These are phyloP conservation scores for Lasiodiplodia citricola DNA, from an alignment of 2,329 filamentous ascomycete species.

Conservation along the genomic window DNA sequence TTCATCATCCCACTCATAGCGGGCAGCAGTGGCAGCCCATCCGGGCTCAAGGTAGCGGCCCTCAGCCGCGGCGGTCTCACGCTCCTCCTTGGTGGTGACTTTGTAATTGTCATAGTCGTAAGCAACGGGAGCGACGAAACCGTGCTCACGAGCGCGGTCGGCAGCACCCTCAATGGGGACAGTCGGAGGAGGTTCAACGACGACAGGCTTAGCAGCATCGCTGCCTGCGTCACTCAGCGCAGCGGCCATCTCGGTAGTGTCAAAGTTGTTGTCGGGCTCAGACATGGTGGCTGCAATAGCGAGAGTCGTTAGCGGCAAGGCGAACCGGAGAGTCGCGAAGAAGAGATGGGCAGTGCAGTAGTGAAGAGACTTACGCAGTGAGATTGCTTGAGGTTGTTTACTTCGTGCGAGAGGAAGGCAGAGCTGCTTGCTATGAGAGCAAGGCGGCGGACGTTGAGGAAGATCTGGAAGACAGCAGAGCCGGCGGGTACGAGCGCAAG, in stretches of 20 bases:
- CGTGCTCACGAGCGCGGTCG: conserved; percentile 30
- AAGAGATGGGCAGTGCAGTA: background rate
- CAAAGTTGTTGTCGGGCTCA: conserved; percentile 22
- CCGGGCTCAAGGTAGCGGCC: conserved; percentile 18
- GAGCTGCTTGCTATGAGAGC: background rate
- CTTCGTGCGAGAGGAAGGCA: background rate
- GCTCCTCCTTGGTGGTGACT: conserved; percentile 29
- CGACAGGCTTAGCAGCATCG: conserved; percentile 34
- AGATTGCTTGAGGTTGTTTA: background rate
- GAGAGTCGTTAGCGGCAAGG: background rate
- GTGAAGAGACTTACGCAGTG: background rate
- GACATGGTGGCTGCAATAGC: conserved; percentile 11
- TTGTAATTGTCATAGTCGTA: conserved; percentile 56
- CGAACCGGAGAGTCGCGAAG: background rate
- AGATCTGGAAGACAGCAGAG: background rate
- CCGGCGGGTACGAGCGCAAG: background rate
- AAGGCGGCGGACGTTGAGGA: background rate
- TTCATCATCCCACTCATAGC: conserved; percentile 86
- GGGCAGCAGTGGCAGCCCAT: conserved; percentile 63
- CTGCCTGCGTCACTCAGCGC: conserved; percentile 31
- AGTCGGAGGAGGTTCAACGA: conserved; percentile 32
- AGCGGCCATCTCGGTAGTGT: conserved; percentile 31
- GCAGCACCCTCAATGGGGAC: conserved; percentile 18
- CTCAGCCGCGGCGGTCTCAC: conserved; percentile 30
- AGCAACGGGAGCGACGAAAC: conserved; percentile 55